Evolutionary conservation across 2,329 filamentous ascomycete species (phyloP).

Genomic region (Cladosporium sp.): DNA sequence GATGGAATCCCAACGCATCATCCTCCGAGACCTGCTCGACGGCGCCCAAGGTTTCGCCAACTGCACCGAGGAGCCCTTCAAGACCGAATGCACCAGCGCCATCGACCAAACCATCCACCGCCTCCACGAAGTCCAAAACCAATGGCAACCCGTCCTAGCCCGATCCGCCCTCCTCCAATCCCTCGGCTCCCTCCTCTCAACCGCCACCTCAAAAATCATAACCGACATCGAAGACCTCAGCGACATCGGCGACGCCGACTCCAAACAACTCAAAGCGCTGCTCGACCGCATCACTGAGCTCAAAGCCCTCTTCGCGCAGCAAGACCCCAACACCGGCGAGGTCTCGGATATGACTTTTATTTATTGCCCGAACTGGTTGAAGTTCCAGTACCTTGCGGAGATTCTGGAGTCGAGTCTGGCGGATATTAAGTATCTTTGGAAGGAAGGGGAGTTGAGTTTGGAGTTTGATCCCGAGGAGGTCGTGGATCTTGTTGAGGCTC

Average conservation of each 20-base stretch:
- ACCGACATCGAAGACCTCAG: constrained; percentile 58
- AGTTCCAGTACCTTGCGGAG: constrained; percentile 60
- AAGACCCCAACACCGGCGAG: constrained; percentile 32
- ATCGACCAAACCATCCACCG: constrained; percentile 54
- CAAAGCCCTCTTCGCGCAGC: constrained; percentile 52
- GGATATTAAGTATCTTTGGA: constrained; percentile 63
- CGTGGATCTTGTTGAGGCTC: constrained; percentile 57
- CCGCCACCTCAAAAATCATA: constrained; percentile 55
- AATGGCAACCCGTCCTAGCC: constrained; percentile 56
- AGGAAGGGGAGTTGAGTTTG: constrained; percentile 57
- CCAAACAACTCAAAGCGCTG: constrained; percentile 53
- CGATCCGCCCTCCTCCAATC: constrained; percentile 58
- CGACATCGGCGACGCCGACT: constrained; percentile 61
- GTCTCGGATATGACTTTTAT: constrained; percentile 53
- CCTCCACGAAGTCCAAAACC: constrained; percentile 50
- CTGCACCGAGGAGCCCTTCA: constrained; percentile 56
- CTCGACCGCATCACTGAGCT: constrained; percentile 53
- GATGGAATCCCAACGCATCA: constrained; percentile 61
- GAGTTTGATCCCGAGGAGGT: constrained; percentile 60
- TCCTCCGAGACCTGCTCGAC: constrained; percentile 58
- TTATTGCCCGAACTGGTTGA: constrained; percentile 60
- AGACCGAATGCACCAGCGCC: constrained; percentile 56
- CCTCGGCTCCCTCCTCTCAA: constrained; percentile 54
- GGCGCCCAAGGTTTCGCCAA: constrained; percentile 58
- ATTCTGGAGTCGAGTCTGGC: constrained; percentile 59